These are phyloP conservation scores for Choiromyces venosus DNA, from an alignment of 495 filamentous ascomycete species.

Conservation along the genomic window DNA sequence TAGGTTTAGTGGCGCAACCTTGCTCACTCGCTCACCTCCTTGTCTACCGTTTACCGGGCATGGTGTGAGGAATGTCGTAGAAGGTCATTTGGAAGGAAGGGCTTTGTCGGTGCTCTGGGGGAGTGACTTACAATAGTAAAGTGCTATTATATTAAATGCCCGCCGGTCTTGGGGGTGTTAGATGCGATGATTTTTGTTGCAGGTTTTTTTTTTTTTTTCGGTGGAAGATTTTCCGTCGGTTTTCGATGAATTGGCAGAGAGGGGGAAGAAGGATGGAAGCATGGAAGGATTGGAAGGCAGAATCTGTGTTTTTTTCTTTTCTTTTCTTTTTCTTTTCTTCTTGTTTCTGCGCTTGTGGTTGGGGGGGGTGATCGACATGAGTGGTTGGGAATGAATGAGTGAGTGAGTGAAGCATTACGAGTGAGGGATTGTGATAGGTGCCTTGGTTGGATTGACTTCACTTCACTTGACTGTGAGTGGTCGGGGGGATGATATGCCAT, in stretches of 20 bases:
- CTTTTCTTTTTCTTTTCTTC: no score
- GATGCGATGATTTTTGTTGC: slow-evolving; percentile 24
- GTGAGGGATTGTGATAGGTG: background rate
- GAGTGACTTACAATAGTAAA: no score
- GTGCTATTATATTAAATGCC: no score
- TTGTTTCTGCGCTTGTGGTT: no score
- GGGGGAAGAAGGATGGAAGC: background rate
- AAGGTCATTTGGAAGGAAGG: no score
- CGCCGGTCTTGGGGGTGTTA: no score
- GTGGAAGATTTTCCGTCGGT: background rate
- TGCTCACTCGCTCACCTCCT: no score
- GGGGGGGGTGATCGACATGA: background rate
- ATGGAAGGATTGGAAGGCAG: background rate
- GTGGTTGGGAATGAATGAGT: background rate
- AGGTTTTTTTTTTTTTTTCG: slow-evolving; percentile 5
- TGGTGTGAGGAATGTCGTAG: no score
- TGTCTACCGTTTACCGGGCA: no score
- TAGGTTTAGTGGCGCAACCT: no score
- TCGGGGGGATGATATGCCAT: background rate
- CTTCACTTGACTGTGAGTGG: background rate
- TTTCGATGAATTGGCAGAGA: background rate
- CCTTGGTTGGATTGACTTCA: background rate
- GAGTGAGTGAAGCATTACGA: background rate
- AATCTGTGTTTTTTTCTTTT: no score
- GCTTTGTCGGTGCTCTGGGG: no score